Evolutionary conservation across 2,329 filamentous ascomycete genomes (phyloP).

Genomic region (Cytospora mali): DNA sequence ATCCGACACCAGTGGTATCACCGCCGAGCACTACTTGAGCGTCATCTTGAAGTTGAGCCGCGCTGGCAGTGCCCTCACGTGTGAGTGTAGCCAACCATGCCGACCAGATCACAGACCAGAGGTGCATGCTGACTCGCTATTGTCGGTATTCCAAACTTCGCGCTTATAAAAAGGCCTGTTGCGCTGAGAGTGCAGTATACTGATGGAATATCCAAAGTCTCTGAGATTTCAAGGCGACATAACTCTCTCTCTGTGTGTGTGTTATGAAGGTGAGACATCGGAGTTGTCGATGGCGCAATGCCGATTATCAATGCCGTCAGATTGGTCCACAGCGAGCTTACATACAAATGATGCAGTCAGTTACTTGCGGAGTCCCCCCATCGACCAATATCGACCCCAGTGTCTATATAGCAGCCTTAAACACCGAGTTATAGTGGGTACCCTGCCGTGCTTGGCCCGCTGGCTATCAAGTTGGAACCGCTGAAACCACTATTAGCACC

Average conservation of each 20-base stretch:
- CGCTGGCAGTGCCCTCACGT: constrained; percentile 1
- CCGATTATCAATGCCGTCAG: constrained; percentile 14
- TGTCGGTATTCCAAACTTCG: not conserved
- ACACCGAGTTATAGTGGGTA: too few species aligned
- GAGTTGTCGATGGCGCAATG: constrained; percentile 15
- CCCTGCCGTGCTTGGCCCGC: too few species aligned
- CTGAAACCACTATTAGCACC: not conserved
- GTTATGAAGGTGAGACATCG: not conserved
- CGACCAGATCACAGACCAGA: constrained; percentile 1
- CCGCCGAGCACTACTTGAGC: constrained; percentile 17
- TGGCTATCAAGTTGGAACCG: too few species aligned
- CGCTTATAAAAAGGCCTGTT: not conserved
- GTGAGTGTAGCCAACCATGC: constrained; percentile 12
- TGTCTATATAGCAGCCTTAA: too few species aligned
- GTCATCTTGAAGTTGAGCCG: constrained; percentile 4
- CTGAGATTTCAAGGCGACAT: not conserved
- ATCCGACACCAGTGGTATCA: not conserved
- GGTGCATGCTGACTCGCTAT: constrained; percentile 7
- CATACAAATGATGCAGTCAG: not conserved
- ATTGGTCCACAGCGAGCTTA: not conserved
- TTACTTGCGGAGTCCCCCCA: not conserved
- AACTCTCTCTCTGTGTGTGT: not conserved
- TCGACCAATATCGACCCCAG: too few species aligned
- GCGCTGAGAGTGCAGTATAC: not conserved
- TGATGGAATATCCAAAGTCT: not conserved